Evolutionary conservation across 2,329 filamentous ascomycete species (phyloP).

Genomic region (Magnaporthiopsis incrustans): DNA sequence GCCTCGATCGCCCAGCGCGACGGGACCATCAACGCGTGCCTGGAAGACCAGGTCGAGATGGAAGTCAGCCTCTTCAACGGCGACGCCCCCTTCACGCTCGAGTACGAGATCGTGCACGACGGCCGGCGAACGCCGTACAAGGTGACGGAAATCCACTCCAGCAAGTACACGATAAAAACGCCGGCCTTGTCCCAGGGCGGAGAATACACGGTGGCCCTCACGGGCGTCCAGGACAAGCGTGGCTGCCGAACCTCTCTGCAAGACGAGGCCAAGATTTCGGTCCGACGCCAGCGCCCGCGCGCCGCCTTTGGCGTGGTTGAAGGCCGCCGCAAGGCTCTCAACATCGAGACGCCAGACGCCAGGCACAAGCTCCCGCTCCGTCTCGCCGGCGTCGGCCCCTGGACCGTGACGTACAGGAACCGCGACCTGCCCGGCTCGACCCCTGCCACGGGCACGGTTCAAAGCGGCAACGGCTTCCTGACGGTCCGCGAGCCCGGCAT

Average conservation of each 20-base stretch:
- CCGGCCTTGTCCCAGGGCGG: constrained; percentile 69
- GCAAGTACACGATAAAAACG: constrained; percentile 65
- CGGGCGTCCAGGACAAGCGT: constrained; percentile 76
- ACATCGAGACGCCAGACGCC: constrained; percentile 60
- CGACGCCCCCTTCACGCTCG: constrained; percentile 78
- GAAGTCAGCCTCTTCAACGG: constrained; percentile 64
- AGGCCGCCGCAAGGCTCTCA: constrained; percentile 64
- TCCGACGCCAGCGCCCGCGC: constrained; percentile 80
- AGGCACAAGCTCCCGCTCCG: constrained; percentile 70
- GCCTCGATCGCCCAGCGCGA: constrained; percentile 55
- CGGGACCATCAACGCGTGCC: constrained; percentile 59
- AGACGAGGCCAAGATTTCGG: constrained; percentile 76
- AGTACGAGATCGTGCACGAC: constrained; percentile 88
- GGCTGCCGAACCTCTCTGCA: constrained; percentile 82
- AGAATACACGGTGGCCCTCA: constrained; percentile 81
- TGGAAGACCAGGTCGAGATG: constrained; percentile 71
- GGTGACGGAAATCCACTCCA: constrained; percentile 53
- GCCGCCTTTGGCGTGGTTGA: constrained; percentile 81
- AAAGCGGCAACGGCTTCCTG: constrained; percentile 58
- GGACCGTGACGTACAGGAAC: constrained; percentile 71
- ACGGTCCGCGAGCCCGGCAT: constrained; percentile 58
- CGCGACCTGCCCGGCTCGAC: constrained; percentile 29
- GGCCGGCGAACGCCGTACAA: constrained; percentile 70
- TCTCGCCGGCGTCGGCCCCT: constrained; percentile 78
- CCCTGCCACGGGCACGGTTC: constrained; percentile 33